Conservation (phyloP, 139 green algal genomes). For the Chlamydomonas incerta region DNA sequence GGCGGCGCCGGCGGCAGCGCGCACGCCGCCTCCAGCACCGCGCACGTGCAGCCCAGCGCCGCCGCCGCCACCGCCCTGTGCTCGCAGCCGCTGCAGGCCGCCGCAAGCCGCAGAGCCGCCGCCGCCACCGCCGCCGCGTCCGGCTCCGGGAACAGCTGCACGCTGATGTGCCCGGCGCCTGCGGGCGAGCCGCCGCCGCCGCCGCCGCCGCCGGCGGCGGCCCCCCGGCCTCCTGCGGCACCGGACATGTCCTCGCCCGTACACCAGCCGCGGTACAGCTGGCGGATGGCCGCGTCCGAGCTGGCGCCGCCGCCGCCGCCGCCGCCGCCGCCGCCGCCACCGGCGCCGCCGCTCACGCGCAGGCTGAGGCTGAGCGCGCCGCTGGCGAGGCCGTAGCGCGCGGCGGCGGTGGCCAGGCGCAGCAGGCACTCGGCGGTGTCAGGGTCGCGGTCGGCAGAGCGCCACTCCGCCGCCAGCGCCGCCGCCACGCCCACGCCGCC, state of each 20-base stretch:
- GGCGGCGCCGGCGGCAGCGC: neutral
- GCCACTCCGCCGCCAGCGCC: neutral
- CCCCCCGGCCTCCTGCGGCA: too few relatives aligned
- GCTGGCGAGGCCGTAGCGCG: slow-evolving; percentile 11
- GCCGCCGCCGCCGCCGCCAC: neutral
- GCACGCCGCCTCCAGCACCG: slow-evolving; percentile 27
- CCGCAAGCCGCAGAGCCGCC: slow-evolving; percentile 36
- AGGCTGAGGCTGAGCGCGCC: neutral
- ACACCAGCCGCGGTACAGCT: too few relatives aligned
- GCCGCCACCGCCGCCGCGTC: neutral
- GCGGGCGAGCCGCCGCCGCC: neutral
- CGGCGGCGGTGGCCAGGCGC: neutral
- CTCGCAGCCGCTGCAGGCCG: slow-evolving; percentile 35
- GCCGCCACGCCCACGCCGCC: neutral
- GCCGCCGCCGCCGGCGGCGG: neutral
- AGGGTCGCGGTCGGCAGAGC: slow-evolving; percentile 8
- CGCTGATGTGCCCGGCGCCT: too few relatives aligned
- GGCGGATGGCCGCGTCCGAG: too few relatives aligned
- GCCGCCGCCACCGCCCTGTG: slow-evolving; percentile 26
- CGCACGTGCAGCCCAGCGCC: slow-evolving; percentile 30
- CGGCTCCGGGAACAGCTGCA: too few relatives aligned
- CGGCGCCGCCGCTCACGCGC: neutral
- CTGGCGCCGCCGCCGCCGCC: neutral
- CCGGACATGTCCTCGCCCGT: too few relatives aligned
- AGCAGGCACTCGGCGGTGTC: slow-evolving; percentile 22